phyloP scores from a whole-genome alignment of 202 grass and related monocot species.

The Elaeis oleifera region DNA sequence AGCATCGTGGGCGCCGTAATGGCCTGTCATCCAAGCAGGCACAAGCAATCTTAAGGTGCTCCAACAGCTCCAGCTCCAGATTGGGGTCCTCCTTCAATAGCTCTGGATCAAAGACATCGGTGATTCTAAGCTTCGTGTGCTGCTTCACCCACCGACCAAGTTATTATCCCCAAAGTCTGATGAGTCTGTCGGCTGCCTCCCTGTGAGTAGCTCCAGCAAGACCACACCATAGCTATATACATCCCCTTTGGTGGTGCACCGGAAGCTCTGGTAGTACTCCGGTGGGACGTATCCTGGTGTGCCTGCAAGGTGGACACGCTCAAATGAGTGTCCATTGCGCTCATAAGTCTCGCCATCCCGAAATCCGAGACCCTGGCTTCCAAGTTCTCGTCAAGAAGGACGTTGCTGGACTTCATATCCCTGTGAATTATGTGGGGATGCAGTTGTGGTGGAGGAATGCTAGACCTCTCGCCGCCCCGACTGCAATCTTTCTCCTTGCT shows the following conservation, averaged over 20 bases:
- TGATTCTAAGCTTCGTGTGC: slow-evolving; percentile 4
- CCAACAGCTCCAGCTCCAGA: slow-evolving; percentile 11
- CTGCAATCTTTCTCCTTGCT: slow-evolving; percentile 17
- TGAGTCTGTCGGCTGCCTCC: slow-evolving; percentile 10
- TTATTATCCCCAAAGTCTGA: slow-evolving; percentile 19
- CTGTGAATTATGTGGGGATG: slow-evolving; percentile 26
- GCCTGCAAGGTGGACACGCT: slow-evolving; percentile 24
- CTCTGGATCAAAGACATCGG: slow-evolving; percentile 20
- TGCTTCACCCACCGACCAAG: slow-evolving; percentile 28
- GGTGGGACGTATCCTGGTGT: slow-evolving; percentile 25
- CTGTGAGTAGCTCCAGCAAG: slow-evolving; percentile 26
- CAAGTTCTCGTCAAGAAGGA: slow-evolving; percentile 20
- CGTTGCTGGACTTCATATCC: slow-evolving; percentile 27
- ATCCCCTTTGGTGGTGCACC: slow-evolving; percentile 24
- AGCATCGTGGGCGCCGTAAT: slow-evolving; percentile 16
- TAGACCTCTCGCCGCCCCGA: slow-evolving; percentile 20
- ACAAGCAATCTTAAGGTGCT: slow-evolving; percentile 26
- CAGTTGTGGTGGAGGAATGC: slow-evolving; percentile 28
- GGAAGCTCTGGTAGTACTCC: slow-evolving; percentile 30
- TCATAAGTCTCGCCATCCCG: slow-evolving; percentile 24
- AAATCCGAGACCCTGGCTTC: slow-evolving; percentile 25
- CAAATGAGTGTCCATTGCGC: slow-evolving; percentile 13
- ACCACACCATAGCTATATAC: slow-evolving; percentile 27
- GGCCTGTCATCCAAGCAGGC: slow-evolving; percentile 15
- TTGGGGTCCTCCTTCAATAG: slow-evolving; percentile 2